Evolutionary conservation across 805 yeast genomes (phyloP).

Genomic region (Kodamaea restingae): DNA sequence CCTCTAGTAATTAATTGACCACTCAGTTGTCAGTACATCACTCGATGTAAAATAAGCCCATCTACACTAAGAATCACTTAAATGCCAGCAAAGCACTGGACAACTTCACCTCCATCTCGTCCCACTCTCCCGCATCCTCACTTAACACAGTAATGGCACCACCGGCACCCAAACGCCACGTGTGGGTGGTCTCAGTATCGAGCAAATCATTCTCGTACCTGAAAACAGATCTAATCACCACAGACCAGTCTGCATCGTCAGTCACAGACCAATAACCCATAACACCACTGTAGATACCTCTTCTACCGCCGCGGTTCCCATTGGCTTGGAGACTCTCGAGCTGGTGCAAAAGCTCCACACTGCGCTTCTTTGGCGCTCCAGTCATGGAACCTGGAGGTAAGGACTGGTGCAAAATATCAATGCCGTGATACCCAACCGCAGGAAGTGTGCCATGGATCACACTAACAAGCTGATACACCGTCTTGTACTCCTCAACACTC

Average conservation of each 20-base stretch:
- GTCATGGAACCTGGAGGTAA: conserved; percentile 99
- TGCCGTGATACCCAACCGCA: conserved; percentile 49
- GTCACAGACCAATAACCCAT: conserved; percentile 92
- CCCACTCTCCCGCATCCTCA: conserved; percentile 81
- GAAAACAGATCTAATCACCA: conserved; percentile 80
- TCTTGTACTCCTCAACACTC: conserved; percentile 88
- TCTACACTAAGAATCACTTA: too few species aligned
- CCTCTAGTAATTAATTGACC: too few species aligned
- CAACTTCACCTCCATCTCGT: conserved; percentile 81
- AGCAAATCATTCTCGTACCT: conserved; percentile 51
- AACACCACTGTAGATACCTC: conserved; percentile 91
- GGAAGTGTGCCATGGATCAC: conserved; percentile 68
- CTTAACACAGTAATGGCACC: conserved; percentile 95
- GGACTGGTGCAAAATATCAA: conserved; percentile 73
- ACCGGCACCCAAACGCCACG: conserved; percentile 95
- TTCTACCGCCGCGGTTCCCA: conserved; percentile 41
- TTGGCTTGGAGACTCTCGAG: conserved; percentile 46
- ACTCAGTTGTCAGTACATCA: too few species aligned
- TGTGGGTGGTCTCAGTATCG: conserved; percentile 17
- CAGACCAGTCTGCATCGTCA: conserved; percentile 93
- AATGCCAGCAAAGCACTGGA: conserved; percentile 78
- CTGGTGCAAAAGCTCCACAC: conserved; percentile 73
- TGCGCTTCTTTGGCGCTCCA: conserved; percentile 95
- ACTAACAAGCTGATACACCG: conserved; percentile 88
- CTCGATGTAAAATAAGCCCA: too few species aligned